These are phyloP conservation scores for Trichoderma afroharzianum DNA, from an alignment of 2,329 filamentous ascomycete species.

Conservation along the genomic window DNA sequence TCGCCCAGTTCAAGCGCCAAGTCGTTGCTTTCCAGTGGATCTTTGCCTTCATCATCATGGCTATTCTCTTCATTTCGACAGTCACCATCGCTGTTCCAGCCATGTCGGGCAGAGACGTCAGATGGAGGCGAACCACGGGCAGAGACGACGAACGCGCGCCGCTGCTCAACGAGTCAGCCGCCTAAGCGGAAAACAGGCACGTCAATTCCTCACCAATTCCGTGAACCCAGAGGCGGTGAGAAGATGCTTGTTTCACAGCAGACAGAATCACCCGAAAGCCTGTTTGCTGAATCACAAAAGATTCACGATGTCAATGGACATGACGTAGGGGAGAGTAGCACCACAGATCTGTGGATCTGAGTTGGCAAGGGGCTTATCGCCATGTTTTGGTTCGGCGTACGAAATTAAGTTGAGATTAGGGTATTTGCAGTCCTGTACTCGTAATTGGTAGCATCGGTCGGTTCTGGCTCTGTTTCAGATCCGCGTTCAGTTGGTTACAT, in stretches of 20 bases:
- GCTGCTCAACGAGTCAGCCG: conserved; percentile 49
- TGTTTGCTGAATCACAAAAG: background rate
- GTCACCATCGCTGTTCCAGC: conserved; percentile 62
- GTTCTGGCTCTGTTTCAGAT: background rate
- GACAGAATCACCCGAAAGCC: background rate
- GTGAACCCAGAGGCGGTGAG: background rate
- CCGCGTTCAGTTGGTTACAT: background rate
- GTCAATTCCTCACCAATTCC: background rate
- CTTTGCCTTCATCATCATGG: conserved; percentile 83
- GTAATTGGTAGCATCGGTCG: background rate
- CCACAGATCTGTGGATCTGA: background rate
- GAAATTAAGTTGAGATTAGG: background rate
- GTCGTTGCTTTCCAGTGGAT: conserved; percentile 85
- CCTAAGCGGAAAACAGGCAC: background rate
- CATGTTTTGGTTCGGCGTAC: background rate
- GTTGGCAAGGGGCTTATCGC: background rate
- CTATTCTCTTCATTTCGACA: conserved; percentile 66
- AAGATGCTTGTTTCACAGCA: background rate
- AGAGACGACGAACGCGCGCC: conserved; percentile 58
- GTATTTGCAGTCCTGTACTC: background rate
- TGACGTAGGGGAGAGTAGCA: conserved; percentile 7
- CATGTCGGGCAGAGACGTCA: conserved; percentile 55
- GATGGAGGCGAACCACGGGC: conserved; percentile 43
- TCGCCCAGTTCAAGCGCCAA: conserved; percentile 71
- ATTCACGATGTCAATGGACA: background rate